These are phyloP conservation scores for Thalassiosira profunda DNA, from an alignment of 108 stramenopile genomes.

Conservation along the genomic window DNA sequence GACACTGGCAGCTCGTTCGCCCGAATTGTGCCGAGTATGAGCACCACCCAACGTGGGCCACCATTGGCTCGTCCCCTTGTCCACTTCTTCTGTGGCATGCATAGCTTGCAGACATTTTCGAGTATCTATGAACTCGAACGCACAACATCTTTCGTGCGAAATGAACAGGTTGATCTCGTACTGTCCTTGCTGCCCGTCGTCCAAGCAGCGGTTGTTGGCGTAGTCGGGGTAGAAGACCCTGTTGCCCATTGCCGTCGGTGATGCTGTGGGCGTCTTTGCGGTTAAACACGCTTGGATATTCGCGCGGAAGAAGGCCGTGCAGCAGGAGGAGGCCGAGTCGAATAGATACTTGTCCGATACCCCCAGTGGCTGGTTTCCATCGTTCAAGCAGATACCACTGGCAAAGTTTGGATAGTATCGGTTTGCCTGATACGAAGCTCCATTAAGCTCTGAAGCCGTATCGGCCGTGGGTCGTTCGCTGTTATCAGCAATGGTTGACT, in stretches of 20 bases:
- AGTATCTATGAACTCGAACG: constrained; percentile 16
- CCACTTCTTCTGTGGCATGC: neutral
- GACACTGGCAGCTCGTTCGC: too few species aligned
- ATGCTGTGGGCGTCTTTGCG: neutral
- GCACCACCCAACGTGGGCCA: too few species aligned
- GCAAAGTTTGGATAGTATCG: constrained; percentile 35
- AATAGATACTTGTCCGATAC: constrained; percentile 4
- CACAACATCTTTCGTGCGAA: constrained; percentile 21
- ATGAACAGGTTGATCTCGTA: constrained; percentile 27
- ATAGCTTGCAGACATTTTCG: neutral
- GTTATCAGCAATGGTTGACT: too few species aligned
- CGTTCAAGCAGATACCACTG: constrained; percentile 14
- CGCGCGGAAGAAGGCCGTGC: constrained; percentile 5
- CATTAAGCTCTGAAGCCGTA: too few species aligned
- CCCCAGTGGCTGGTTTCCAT: constrained; percentile 14
- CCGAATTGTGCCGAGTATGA: too few species aligned
- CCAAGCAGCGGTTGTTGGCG: constrained; percentile 10
- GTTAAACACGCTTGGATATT: neutral
- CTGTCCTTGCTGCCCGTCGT: constrained; percentile 2
- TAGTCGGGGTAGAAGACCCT: constrained; percentile 12
- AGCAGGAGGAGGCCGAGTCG: constrained; percentile 3
- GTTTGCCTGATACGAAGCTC: too few species aligned
- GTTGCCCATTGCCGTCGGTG: neutral
- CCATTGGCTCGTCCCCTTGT: constrained; percentile 5
- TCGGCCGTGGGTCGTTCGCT: too few species aligned